phyloP scores from a whole-genome alignment of 2,329 filamentous ascomycete genomes.

The Cryphonectria naterciae region DNA sequence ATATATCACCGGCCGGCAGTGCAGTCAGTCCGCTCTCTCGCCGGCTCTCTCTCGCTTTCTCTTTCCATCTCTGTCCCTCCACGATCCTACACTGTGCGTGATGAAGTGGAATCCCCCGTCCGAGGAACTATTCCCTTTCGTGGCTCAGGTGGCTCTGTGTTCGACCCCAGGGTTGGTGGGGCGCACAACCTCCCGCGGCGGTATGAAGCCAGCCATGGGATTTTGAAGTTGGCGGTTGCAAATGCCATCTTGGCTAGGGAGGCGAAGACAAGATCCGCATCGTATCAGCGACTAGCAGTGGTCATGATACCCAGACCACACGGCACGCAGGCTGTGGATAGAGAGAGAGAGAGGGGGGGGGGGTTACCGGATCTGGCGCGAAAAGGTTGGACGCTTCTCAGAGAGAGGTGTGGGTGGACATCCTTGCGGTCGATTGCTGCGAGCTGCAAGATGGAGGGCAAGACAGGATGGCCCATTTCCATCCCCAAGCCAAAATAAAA shows the following conservation, averaged over 20 bases:
- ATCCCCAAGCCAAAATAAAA: neutral
- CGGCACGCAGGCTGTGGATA: neutral
- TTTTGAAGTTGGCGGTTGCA: neutral
- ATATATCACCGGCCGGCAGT: constrained; percentile 12
- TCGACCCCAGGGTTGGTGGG: neutral
- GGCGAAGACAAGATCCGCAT: constrained; percentile 14
- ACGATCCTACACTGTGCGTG: constrained; percentile 6
- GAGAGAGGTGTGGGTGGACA: constrained; percentile 7
- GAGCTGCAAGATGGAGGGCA: neutral
- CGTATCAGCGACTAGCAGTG: constrained; percentile 11
- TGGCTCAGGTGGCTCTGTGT: neutral
- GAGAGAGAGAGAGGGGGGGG: neutral
- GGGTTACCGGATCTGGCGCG: neutral
- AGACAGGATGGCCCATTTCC: neutral
- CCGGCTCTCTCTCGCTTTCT: too few relatives aligned
- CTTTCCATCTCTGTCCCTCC: neutral
- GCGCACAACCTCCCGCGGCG: neutral
- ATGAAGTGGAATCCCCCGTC: neutral
- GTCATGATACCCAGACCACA: constrained; percentile 19
- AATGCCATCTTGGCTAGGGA: constrained; percentile 6
- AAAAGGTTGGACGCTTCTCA: neutral
- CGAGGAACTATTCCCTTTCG: neutral
- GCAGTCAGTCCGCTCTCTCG: neutral
- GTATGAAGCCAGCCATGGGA: constrained; percentile 8
- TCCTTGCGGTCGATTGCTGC: neutral